Conservation (phyloP, 1,284 basidiomycete genomes). For the Vanrija humicola region DNA sequence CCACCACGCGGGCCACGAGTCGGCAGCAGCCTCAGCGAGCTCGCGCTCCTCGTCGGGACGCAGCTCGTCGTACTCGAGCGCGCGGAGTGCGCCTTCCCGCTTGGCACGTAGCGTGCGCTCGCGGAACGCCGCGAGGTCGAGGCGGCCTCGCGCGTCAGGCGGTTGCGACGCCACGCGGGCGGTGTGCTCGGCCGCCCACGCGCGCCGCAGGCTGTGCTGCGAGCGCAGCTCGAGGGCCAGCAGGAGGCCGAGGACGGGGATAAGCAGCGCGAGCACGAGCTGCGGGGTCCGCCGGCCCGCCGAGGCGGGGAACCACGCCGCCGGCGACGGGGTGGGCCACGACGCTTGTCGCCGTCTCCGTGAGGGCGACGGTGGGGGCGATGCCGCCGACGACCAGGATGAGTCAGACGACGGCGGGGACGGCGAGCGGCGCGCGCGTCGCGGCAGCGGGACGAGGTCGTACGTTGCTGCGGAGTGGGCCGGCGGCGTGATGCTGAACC, state of each 20-base stretch:
- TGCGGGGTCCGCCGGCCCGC: not conserved
- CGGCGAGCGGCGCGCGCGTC: too few relatives aligned
- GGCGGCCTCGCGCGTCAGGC: not conserved
- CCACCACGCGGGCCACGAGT: slow-evolving; percentile 40
- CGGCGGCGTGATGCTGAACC: too few relatives aligned
- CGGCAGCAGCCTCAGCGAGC: slow-evolving; percentile 5
- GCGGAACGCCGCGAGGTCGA: not conserved
- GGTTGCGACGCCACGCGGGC: not conserved
- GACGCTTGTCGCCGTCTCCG: too few relatives aligned
- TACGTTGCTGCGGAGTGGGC: too few relatives aligned
- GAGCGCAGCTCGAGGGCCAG: not conserved
- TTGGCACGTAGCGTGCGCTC: not conserved
- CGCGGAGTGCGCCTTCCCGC: not conserved
- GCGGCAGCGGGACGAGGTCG: not conserved
- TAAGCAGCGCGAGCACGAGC: not conserved
- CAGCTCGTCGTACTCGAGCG: not conserved
- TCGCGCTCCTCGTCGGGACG: slow-evolving; percentile 12
- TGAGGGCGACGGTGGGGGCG: too few relatives aligned
- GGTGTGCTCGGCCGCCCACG: not conserved
- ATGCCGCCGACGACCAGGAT: too few relatives aligned
- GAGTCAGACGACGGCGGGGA: too few relatives aligned
- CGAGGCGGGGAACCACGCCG: too few relatives aligned
- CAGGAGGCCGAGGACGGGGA: not conserved
- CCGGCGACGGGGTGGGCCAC: too few relatives aligned
- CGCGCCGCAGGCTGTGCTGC: not conserved